Evolutionary conservation across 352 stramenopile species (phyloP), one percentile per base, ranked within the genome.

Genomic region (Phytophthora pinifolia): DNA sequence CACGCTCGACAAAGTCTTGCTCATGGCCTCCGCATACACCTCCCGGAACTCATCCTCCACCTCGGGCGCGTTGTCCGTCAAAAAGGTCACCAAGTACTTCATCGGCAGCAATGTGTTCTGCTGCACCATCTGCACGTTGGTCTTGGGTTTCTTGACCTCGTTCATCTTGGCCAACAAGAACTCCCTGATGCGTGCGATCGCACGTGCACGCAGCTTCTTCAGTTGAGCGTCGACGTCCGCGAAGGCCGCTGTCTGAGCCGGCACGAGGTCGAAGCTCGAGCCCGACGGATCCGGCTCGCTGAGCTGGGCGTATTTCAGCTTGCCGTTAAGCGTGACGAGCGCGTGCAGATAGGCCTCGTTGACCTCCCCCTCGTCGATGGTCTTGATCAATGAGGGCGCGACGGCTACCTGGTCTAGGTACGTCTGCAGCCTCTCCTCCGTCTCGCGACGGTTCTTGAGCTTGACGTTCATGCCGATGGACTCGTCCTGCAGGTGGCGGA

Each of bases 51-150:
- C 96, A n/a, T 90, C 76, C 30, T 97, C 92, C 59, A 98, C 89
- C 37, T 97, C 84, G 1, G 88, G 86, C 10, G 87, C 89, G 45
- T 98, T 95, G 38, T 97, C 76, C 13, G 81, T 64, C 25, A 99
- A 75, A 64, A 99, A 99, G 29, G 92, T 86, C 44, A 98, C 80
- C 22, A 99, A 67, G 54, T 97, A 94, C 47, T 97, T 94, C 82
- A 98, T 98, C 42, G 97, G 96, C 43, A 99, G 75, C 46, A 99
- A 77, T 34, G 89, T 91, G 71, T 98, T 96, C 47, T 98, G 93
- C 77, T 99, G 97, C 52, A 99, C 85, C 79, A 99, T 99, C 58
- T 98, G 92, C 47, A 99, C 89, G 74, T 99, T 99, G 1, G 96
- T 99, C 74, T 99, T 98, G 31, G 95, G 91, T 54, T 95, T 96